Evolutionary conservation across 164 flowering plant genomes (phyloP), one percentile per base, ranked within the genome.

Genomic region (Macadamia tetraphylla): DNA sequence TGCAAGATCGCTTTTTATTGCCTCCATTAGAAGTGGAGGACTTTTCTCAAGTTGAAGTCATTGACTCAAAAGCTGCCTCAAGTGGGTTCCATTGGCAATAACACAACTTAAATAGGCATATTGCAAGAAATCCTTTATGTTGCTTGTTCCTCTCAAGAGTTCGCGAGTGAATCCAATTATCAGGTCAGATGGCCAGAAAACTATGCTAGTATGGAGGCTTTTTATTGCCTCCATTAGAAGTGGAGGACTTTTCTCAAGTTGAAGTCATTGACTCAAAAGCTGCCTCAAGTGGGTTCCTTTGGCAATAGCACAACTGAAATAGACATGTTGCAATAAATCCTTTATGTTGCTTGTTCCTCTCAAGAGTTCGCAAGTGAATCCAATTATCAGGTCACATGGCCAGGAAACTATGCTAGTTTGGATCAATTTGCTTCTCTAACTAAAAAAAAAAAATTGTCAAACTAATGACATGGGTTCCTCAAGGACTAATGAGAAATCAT

Each of bases 11-110:
- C 40, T 76, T 87, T 53, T 57, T 86, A 9, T 46, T 87, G 73
- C 94, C 97, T 40, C 94, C 90, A 40, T 66, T 93, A 70, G 84
- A 88, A 46, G 83, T 81, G 35, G 87, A 85, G 29, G 92, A 86
- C 63, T 75, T 79, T 57, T 85, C 91, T 31, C 82, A 83, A 48
- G 74, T 68, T 18, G 78, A 74, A 52, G 31, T 64, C 32, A 49
- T 64, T 0, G 74, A 79, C 46, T 48, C 75, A n/a, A 81, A 23
- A 67, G 29, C 53, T 73, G 67, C 72, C 66, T 31, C 76, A 74
- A 56, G 51, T 69, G n/a, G 70, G 72, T 35, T 67, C 65, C 40
- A 14, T 68, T 23, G 52, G 52, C 59, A 72, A 62, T 48, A 67
- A 62, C 55, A 56, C 74, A 13, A 71, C 67, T 61, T 82, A 67